Conservation (phyloP, 805 yeast genomes). For the Naumovozyma baii region DNA sequence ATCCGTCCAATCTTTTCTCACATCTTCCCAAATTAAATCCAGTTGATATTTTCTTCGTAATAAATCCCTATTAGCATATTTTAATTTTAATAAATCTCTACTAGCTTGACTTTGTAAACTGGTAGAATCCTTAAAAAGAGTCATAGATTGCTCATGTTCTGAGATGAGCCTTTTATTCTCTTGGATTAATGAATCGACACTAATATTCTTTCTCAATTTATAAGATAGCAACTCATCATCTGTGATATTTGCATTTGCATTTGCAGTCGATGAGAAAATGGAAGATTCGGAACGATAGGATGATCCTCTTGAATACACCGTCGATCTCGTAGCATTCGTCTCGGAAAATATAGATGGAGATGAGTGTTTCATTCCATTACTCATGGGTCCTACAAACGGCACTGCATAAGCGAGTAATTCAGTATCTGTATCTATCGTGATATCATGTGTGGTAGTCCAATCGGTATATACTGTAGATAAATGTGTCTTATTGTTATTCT, state of each 20-base stretch:
- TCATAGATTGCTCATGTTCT: constrained; percentile 7
- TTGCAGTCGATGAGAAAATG: neutral
- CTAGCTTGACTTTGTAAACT: constrained; percentile 3
- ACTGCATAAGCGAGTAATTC: constrained; percentile 9
- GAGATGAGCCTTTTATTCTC: constrained; percentile 12
- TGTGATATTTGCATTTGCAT: neutral
- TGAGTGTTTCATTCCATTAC: constrained; percentile 1
- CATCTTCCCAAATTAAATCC: constrained; percentile 7
- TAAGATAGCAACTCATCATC: neutral
- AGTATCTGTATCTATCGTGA: constrained; percentile 9
- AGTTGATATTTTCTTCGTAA: constrained; percentile 6
- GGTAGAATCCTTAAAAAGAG: neutral
- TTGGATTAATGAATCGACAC: constrained; percentile 14
- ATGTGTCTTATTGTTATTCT: too few species aligned
- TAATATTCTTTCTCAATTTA: constrained; percentile 7
- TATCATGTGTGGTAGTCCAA: constrained; percentile 9
- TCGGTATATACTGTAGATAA: constrained; percentile 5
- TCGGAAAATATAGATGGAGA: neutral
- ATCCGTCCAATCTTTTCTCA: constrained; percentile 2
- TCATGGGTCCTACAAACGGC: constrained; percentile 5
- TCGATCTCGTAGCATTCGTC: constrained; percentile 1
- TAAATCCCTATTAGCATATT: constrained; percentile 9
- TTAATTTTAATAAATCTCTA: constrained; percentile 7
- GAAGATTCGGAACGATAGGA: constrained; percentile 2
- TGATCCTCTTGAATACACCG: constrained; percentile 2